Base-by-base conservation (phyloP, 768 basidiomycete species). In the Lactifluus piperatus region DNA sequence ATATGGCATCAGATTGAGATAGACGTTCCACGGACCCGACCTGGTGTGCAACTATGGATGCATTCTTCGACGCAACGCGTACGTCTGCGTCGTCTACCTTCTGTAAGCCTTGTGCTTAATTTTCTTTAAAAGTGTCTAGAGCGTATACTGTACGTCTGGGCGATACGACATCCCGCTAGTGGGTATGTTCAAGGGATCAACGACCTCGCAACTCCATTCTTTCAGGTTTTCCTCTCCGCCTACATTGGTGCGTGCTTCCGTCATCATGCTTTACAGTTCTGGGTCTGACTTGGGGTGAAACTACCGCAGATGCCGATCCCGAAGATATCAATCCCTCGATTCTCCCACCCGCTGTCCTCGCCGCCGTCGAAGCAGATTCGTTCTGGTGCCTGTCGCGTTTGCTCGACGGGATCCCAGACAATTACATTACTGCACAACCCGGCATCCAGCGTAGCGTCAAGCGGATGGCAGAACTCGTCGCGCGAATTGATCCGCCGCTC, bases 1-100 rank as follows among this genome's bases (percentile, higher is more conserved):
- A 95, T 98, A 69, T 98, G 97, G 97, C 97, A 98, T 73, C 97
- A 99, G 72, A 98, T 98, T 66, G 92, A 93, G 68, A 98, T 97
- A 60, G 97, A 99, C 68, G 95, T 97, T 6, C 97, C 97, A 11
- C 79, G 97, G 54, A 99, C 97, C 39, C 75, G 94, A 51, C 94
- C 97, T 18, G 94, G 94, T 22, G 85, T 95, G 11, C 79, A 76
- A 36, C 73, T 99, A 22, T 99, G 97, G 97, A 88, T 91, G 83
- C 84, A 91, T 66, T 83, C 77, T 27, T 81, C 83, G 20, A 94
- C 97, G 4, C 97, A 98, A 70, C 78, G 94, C 66, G 94, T 93
- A 71, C 68, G 84, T 70, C 27, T 4, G 24, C 41, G 18, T 45
- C 45, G 10, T 49, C 51, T 34, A 27, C 30, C 30, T 11, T 49